These are phyloP conservation scores for Paraconiothyrium sp. DNA, from an alignment of 2,329 filamentous ascomycete genomes.

Conservation along the genomic window DNA sequence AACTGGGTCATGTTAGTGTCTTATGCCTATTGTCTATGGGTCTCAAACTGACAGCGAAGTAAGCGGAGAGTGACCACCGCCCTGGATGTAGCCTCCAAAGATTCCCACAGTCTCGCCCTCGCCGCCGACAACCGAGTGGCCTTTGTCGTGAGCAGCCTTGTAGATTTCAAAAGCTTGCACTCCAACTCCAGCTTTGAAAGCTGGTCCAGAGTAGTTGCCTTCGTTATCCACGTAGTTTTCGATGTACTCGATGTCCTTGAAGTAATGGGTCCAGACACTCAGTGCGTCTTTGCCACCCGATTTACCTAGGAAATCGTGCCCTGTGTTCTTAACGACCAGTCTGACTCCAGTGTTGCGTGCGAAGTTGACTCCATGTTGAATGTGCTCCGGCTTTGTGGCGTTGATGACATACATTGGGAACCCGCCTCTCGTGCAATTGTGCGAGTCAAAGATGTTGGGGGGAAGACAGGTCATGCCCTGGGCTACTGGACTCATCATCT, in stretches of 20 bases:
- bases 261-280: conserved; percentile 50
- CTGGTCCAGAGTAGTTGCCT: conserved; percentile 55
- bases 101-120: conserved; percentile 62
- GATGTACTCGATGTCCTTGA: conserved; percentile 48
- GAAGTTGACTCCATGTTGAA: conserved; percentile 49
- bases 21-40: conserved; percentile 28
- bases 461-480: conserved; percentile 51
- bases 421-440: conserved; percentile 48
- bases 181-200: conserved; percentile 65
- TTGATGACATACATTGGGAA: conserved; percentile 49
- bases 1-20: conserved; percentile 37
- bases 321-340: conserved; percentile 48
- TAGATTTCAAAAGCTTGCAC: conserved; percentile 65
- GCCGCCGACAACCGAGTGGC: conserved; percentile 63
- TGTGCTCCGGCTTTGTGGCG: conserved; percentile 46
- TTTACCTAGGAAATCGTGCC: conserved; percentile 49
- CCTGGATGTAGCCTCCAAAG: conserved; percentile 55
- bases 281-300: conserved; percentile 45
- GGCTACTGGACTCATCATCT: conserved; percentile 49
- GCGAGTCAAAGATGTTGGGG: conserved; percentile 45
- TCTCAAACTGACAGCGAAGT: conserved; percentile 47
- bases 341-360: conserved; percentile 45
- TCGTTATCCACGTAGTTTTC: conserved; percentile 44
- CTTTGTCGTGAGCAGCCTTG: conserved; percentile 57
- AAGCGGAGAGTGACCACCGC: conserved; percentile 66